Evolutionary conservation across 2,329 filamentous ascomycete genomes (phyloP), one percentile per base, ranked within the genome.

Genomic region (Cryoendolithus antarcticus): DNA sequence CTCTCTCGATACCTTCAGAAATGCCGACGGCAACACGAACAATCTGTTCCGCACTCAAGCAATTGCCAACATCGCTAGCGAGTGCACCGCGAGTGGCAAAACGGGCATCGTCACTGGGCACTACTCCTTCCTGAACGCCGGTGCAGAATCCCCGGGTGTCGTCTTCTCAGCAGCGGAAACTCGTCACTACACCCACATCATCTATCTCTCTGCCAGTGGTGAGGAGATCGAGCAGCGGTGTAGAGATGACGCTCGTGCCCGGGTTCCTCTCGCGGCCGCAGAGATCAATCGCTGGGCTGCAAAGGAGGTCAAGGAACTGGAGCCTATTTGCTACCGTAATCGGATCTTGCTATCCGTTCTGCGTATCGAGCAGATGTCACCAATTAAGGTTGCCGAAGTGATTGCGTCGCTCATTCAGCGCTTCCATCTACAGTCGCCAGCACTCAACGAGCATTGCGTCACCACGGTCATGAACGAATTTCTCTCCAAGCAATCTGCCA

Each of bases 51-150:
- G 73, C 3, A 32, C 59, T 29, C 37, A 41, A 29, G 71, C 72
- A 3, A 74, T 78, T 37, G 36, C 60, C 1, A 46, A 9, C 0
- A 70, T 78, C 35, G 30, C 43, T 13, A 34, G 61, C 1, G 44
- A 64, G 6, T 70, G 66, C 39, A 33, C 39, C 2, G 9, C 47
- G 0, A 61, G 35, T 7, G 50, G 57, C 1, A 58, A 54, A 41
- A 44, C 54, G 4, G 74, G 54, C 1, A 48, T 80, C 2, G 68
- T 80, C 3, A 56, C 69, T 4, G 73, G 72, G 0, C 72, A 80
- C 49, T 69, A 62, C 49, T 70, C 69, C 59, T 70, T 78, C 45
- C 76, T 71, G 70, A 51, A 51, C 1, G 48, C 62, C 0, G 42
- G 51, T 6, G 30, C 19, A n/a, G 55, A 51, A 27, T 11, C 51